These are phyloP conservation scores for Pichia exigua DNA, from an alignment of 805 yeast genomes.

Conservation along the genomic window DNA sequence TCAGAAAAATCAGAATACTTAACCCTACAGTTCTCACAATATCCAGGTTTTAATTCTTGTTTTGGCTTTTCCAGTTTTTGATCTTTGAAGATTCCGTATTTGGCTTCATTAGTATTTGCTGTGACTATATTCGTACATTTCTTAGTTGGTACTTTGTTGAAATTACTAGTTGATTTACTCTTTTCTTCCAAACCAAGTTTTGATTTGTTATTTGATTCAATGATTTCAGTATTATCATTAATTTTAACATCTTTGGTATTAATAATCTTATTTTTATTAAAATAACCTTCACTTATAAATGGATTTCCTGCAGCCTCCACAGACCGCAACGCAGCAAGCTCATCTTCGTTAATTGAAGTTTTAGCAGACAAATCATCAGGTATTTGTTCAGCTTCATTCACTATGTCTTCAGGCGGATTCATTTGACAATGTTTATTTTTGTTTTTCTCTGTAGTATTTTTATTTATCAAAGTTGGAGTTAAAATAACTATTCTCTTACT, in stretches of 20 bases:
- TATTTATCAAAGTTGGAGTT: constrained; percentile 1
- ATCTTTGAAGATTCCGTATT: constrained; percentile 5
- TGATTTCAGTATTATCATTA: not conserved
- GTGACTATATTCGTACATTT: constrained; percentile 3
- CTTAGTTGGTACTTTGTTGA: constrained; percentile 1
- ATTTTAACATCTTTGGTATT: not conserved
- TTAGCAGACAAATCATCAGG: not conserved
- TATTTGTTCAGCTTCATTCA: not conserved
- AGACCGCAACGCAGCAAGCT: constrained; percentile 10
- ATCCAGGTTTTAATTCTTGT: constrained; percentile 47
- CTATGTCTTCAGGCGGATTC: not conserved
- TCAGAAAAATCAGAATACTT: constrained; percentile 73
- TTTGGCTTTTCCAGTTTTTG: constrained; percentile 15
- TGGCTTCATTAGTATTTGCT: not conserved
- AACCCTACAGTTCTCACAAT: constrained; percentile 89
- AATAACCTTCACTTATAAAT: constrained; percentile 1
- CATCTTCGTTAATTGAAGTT: constrained; percentile 5
- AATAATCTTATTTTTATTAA: not conserved
- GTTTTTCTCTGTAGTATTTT: not conserved
- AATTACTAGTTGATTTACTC: not conserved
- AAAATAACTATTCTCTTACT: constrained; percentile 14
- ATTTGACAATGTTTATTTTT: not conserved
- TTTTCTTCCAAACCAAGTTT: not conserved
- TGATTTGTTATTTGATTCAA: not conserved
- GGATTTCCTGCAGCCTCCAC: constrained; percentile 9